Evolutionary conservation across 164 flowering plant species (phyloP), one percentile per base, ranked within the genome.

Genomic region (Umbilicus rupestris): DNA sequence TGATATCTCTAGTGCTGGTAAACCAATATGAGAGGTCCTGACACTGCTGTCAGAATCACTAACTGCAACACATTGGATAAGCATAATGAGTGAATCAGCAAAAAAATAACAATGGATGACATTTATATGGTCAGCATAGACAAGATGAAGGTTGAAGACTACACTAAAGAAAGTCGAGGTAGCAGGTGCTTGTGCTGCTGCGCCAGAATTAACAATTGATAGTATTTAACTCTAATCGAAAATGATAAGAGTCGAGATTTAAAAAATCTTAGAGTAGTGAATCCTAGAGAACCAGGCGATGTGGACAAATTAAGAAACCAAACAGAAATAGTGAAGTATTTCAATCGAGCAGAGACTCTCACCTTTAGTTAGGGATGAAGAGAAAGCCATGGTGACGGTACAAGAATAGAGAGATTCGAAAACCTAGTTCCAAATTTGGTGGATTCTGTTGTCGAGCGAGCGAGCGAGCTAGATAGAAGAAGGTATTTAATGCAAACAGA

Each of bases 1-100:
- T 7, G 96, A 85, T 24, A 90, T 77, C 70, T 92, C 92, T 73
- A 90, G 39, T 11, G 96, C 71, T 19, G 98, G 96, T 42, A 74
- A 73, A 70, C 81, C 78, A 72, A 82, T 76, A 62, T 81, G 76
- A 4, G 83, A 75, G 68, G 74, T 76, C 78, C 50, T 78, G 20
- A 41, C 71, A 50, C 63, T 77, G 47, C 73, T 67, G 17, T 73
- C 41, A 59, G 7, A 41, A 66, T 79, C 60, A 55, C 19, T 55
- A 55, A 33, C 60, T 28, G 60, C 33, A 55, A 55, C 15, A 4
- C 33, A 55, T 20, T 24, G 24, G 24, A 22, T 20, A 3, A 10
- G 24, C 11, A 19, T 5, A 47, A n/a, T 47, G 20, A 7, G 52
- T 19, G 0, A 52, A 55, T 55, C 31, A 0, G 6, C 60, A 55